Base-by-base conservation (phyloP, 345 rosid genomes). In the Eucalyptus caleyi region DNA sequence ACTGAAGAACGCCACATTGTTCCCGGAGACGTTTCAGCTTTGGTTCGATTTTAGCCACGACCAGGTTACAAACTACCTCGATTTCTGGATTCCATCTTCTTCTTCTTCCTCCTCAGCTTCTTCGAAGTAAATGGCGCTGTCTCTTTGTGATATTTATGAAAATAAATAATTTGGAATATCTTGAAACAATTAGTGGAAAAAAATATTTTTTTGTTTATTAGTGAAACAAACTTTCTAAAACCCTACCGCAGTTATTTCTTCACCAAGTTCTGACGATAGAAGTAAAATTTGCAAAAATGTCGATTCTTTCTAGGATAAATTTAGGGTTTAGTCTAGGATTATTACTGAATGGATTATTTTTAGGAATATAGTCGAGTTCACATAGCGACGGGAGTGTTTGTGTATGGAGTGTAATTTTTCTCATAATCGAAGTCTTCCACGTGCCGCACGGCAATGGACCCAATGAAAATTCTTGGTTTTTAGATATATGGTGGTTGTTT, bases 1-100 rank as follows among this genome's bases (percentile, higher is more conserved):
- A 60, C 93, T 97, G 9, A 93, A 93, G 87, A 96, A 93, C 87
- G 93, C 93, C 47, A 97, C 99, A 3, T 87, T 97, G 88, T 94
- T 96, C 93, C 99, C 99, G 26, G 98, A 97, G 92, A 88, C 94
- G 54, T 86, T 96, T 37, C 99, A 97, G 81, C 97, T 97, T 87
- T 97, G 99, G 99, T 97, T 97, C 98, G 99, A 97, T 87, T 97
- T 97, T 91, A 95, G 99, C n/a, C 99, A 97, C 89, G 99, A 97
- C 91, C 99, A 97, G 99, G 99, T 62, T 62, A 62, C 32, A 13
- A 1, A 30, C 69, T 62, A 14, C 69, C 16, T 30, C 16, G 32
- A 62, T 27, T 27, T 30, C 69, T 30, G 32, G 16, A 27, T 62
- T 62, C 69, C 13, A 30, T 62, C 69, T 14, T 11, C 77, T 51